Percentiles rank a stretch among this genome's conserved stretches.
Evolutionary conservation across 345 rosid genomes (phyloP).

Genomic region (Arabis hirsuta): DNA sequence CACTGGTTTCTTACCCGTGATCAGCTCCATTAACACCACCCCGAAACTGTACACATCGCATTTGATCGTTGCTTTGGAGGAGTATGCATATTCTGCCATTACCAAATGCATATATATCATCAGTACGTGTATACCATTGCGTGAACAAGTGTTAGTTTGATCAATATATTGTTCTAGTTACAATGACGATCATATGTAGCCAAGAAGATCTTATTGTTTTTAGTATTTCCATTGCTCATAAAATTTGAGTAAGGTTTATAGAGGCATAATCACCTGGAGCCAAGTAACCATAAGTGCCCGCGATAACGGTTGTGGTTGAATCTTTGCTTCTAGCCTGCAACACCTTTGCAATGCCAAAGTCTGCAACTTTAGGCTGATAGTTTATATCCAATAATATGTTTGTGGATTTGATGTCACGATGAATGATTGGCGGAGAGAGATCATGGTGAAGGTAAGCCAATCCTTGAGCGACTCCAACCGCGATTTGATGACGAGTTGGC

Average conservation of each 20-base stretch:
- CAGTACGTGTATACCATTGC: background rate
- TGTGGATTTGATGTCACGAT: slow-evolving; percentile 92
- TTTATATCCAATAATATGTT: slow-evolving; percentile 77
- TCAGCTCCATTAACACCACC: slow-evolving; percentile 84
- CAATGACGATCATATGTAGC: background rate
- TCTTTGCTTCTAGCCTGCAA: slow-evolving; percentile 86
- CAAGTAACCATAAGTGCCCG: slow-evolving; percentile 93
- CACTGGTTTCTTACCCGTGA: slow-evolving; percentile 84
- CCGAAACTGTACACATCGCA: slow-evolving; percentile 96
- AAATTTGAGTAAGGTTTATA: background rate
- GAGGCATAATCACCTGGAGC: slow-evolving; percentile 67
- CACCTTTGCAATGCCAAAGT: slow-evolving; percentile 95
- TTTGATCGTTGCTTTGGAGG: slow-evolving; percentile 83
- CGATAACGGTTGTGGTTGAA: slow-evolving; percentile 77
- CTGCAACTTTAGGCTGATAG: slow-evolving; percentile 88
- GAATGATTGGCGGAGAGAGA: slow-evolving; percentile 72
- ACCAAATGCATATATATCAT: slow-evolving; percentile 5
- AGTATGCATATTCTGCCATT: slow-evolving; percentile 81
- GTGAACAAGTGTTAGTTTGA: background rate
- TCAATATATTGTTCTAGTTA: background rate
- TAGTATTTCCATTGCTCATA: background rate
- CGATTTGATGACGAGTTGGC: slow-evolving; percentile 88
- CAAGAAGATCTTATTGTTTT: background rate
- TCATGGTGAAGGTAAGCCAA: slow-evolving; percentile 93
- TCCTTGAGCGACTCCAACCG: slow-evolving; percentile 91